A percentile compares a stretch with the other conserved stretches of the same genome.
Evolutionary conservation across 805 yeast genomes (phyloP).

Genomic region (Grigorovia transvaalensis): DNA sequence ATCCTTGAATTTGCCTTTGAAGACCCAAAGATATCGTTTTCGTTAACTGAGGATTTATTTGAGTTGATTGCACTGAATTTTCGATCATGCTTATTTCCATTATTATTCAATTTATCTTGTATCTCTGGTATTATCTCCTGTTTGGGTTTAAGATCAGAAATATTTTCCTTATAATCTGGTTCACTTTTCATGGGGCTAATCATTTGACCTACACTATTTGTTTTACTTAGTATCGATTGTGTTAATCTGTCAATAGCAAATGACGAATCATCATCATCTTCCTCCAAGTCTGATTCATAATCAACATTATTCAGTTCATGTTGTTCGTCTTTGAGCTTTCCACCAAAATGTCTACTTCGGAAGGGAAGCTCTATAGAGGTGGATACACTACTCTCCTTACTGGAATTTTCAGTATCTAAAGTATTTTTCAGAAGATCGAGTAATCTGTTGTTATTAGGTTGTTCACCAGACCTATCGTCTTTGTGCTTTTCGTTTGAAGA

Average conservation of each 20-base stretch:
- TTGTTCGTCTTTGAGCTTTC: background rate
- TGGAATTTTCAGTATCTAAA: slow-evolving; percentile 31
- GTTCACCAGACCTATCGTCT: background rate
- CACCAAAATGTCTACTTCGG: background rate
- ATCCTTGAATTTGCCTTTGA: background rate
- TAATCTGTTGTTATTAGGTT: background rate
- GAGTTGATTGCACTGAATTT: background rate
- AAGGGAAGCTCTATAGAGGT: background rate
- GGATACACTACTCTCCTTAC: background rate
- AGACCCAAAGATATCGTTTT: background rate
- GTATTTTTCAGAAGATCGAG: slow-evolving; percentile 22
- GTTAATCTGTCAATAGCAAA: background rate
- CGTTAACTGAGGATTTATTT: background rate
- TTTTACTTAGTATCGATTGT: background rate
- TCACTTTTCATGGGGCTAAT: background rate
- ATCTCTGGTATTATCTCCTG: background rate
- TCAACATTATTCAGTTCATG: background rate
- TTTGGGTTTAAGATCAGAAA: background rate
- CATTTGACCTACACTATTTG: background rate
- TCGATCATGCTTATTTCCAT: background rate
- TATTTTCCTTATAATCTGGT: background rate
- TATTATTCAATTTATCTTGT: background rate
- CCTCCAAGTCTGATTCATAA: background rate
- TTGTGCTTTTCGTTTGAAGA: background rate
- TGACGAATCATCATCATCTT: background rate